A percentile compares a stretch with the other conserved stretches of the same genome.
Conservation (phyloP, 2,329 filamentous ascomycete genomes). For the Fusarium staphyleae region DNA sequence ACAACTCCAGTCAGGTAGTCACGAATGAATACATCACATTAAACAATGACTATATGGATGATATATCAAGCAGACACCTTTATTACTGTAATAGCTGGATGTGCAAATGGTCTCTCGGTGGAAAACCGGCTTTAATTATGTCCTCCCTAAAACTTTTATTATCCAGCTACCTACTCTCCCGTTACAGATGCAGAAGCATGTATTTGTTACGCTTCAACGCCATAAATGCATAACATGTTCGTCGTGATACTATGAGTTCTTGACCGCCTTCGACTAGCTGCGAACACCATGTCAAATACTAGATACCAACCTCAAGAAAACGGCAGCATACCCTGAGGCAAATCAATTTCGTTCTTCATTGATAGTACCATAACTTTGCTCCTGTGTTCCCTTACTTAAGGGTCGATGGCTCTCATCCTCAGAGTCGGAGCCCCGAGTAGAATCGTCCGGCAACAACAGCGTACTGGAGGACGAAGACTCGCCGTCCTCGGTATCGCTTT, state of each 20-base stretch:
- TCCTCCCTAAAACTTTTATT: neutral
- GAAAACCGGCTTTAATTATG: no score
- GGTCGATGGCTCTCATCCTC: constrained; percentile 34
- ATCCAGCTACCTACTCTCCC: neutral
- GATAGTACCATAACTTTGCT: constrained; percentile 35
- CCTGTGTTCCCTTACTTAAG: constrained; percentile 10
- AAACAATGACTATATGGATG: no score
- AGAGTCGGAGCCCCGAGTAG: constrained; percentile 30
- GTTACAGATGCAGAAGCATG: neutral
- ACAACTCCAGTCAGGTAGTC: neutral
- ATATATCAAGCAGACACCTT: no score
- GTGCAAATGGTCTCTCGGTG: no score
- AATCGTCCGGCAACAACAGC: constrained; percentile 33
- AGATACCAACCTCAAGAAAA: neutral
- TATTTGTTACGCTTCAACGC: constrained; percentile 2
- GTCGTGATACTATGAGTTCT: neutral
- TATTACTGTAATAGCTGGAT: no score
- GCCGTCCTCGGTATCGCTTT: constrained; percentile 43
- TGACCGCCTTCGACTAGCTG: neutral
- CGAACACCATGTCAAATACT: no score
- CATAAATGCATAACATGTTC: constrained; percentile 1
- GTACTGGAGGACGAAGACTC: constrained; percentile 25
- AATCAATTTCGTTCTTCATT: neutral
- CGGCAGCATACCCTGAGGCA: neutral
- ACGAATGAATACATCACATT: neutral